Conservation (phyloP, 2,329 filamentous ascomycete genomes). For the Cordyceps cateniannulata region DNA sequence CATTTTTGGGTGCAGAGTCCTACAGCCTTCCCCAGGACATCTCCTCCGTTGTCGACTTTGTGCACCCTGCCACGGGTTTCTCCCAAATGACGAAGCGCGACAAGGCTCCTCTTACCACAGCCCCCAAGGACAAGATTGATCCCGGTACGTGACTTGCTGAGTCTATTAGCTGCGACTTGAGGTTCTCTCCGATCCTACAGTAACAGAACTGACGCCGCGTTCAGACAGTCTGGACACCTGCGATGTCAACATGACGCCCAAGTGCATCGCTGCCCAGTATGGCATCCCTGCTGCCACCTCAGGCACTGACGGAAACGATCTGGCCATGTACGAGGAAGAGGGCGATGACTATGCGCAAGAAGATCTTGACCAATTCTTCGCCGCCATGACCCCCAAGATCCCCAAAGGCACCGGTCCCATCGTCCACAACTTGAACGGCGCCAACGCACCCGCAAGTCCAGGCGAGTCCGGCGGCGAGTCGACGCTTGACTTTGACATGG, state of each 20-base stretch:
- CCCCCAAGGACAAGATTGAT: too few species aligned
- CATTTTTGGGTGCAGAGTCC: conserved; percentile 22
- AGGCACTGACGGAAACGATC: conserved; percentile 25
- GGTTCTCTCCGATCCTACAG: too few species aligned
- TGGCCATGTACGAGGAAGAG: conserved; percentile 36
- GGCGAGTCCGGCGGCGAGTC: conserved; percentile 32
- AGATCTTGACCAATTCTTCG: conserved; percentile 33
- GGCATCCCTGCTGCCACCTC: conserved; percentile 23
- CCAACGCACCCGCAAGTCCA: conserved; percentile 15
- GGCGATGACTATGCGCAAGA: conserved; percentile 33
- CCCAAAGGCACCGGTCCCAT: not conserved
- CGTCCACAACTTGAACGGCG: conserved; percentile 23
- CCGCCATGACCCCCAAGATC: conserved; percentile 19
- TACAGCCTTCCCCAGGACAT: conserved; percentile 32
- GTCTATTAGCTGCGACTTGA: too few species aligned
- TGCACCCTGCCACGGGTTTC: conserved; percentile 25
- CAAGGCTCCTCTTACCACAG: not conserved
- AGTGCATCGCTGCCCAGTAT: conserved; percentile 43
- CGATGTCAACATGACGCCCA: conserved; percentile 47
- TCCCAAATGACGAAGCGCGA: too few species aligned
- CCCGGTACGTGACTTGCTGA: too few species aligned
- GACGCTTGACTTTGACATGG: conserved; percentile 40
- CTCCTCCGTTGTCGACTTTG: conserved; percentile 30
- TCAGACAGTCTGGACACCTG: conserved; percentile 25
- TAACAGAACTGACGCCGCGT: too few species aligned